Base-by-base conservation (phyloP, 2,329 filamentous ascomycete species). In the Pyrenochaeta sp. region DNA sequence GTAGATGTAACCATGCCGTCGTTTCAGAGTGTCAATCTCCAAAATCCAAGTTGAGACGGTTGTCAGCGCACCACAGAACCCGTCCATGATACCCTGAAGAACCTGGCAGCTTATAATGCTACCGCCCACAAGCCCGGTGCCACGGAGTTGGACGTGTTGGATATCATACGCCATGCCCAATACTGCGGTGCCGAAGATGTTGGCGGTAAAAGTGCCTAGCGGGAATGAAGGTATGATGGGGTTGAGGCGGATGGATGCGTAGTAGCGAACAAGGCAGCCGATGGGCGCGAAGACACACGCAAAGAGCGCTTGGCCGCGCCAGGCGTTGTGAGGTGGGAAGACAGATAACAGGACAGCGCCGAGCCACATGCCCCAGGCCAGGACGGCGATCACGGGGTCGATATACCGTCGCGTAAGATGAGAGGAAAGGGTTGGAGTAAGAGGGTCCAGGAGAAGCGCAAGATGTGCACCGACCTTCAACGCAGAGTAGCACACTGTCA, bases 201-300 rank as follows among this genome's bases (percentile, higher is more conserved):
- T 98, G 23, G 90, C 91, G 0, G 79, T 77, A 66, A 97, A 97
- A 0, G 94, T 98, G 2, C 94, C 94, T 0, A 97, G 74, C 0
- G 94, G 94, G 62, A 97, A 97, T 0, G 82, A 78, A 0, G 86
- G 74, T 0, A 86, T 63, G 17, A 85, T 80, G 0, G 83, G 79
- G 66, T 97, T 97, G n/a, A 97, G 82, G 20, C 79, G 74, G 6
- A 90, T 70, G 0, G 90, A 90, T 1, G 85, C 75, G 70, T 92
- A 93, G 77, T 90, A 96, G 3, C 94, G 85, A 0, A 83, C 70
- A 0, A 97, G 76, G 62, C 90, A 93, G 0, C 94, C 94, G 0
- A 91, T 62, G 0, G 94, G 94, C 1, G 92, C 90, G 66, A 97
- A 95, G 2, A 92, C 87, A 21, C 95, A 80, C 0, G 92, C 85